phyloP scores from a whole-genome alignment of 176 grass and related monocot species.

The Rhipidocladum racemiflorum region DNA sequence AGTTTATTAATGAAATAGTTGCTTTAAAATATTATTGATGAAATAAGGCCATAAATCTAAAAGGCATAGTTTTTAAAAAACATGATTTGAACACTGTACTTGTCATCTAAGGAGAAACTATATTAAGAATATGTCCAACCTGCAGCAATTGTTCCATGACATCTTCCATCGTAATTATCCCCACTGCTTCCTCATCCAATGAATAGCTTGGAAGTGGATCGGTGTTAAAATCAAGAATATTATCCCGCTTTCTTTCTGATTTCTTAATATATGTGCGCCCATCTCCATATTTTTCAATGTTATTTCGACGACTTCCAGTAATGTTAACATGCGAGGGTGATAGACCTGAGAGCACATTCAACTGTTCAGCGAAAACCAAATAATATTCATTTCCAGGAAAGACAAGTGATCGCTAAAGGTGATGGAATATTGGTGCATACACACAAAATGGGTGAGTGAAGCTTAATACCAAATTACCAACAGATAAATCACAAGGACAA shows the following conservation, averaged over 20 bases:
- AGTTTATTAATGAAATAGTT: not conserved
- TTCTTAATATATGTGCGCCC: conserved; percentile 55
- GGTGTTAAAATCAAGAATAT: conserved; percentile 94
- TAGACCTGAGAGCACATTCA: conserved; percentile 44
- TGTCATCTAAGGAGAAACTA: not conserved
- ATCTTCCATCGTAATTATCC: conserved; percentile 99
- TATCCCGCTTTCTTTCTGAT: conserved; percentile 54
- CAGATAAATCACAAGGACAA: conserved; percentile 13
- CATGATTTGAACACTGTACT: not conserved
- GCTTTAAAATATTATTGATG: not conserved
- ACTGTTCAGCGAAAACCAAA: conserved; percentile 44
- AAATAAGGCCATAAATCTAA: not conserved
- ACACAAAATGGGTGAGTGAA: conserved; percentile 17
- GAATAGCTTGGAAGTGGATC: conserved; percentile 76
- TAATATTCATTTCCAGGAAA: conserved; percentile 26
- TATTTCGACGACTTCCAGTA: conserved; percentile 43
- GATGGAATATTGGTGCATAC: conserved; percentile 8
- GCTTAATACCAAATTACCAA: not conserved
- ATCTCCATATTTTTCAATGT: conserved; percentile 62
- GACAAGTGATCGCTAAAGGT: conserved; percentile 14
- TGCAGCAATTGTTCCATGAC: conserved; percentile 95
- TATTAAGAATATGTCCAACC: conserved; percentile 45
- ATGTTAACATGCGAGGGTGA: conserved; percentile 45
- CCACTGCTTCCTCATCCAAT: conserved; percentile 84
- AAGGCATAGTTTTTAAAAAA: not conserved